These are phyloP conservation scores for Fonsecaea erecta DNA, from an alignment of 2,329 filamentous ascomycete genomes.

Conservation along the genomic window DNA sequence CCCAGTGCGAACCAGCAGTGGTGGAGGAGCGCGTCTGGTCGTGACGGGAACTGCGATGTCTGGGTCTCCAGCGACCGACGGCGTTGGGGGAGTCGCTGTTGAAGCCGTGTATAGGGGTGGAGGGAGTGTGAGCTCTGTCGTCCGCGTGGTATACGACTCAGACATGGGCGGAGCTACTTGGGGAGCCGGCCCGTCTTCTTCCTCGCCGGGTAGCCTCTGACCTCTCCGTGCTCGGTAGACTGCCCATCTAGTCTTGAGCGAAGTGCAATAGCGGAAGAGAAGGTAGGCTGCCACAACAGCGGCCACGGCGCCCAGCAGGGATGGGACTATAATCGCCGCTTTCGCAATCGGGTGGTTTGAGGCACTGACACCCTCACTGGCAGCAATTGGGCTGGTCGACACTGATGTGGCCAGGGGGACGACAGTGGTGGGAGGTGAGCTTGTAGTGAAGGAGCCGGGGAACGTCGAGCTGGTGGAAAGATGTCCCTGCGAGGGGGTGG, in stretches of 20 bases:
- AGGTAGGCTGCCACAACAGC: constrained; percentile 12
- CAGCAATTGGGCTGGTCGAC: neutral
- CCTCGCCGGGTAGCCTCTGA: constrained; percentile 11
- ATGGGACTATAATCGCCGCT: constrained; percentile 14
- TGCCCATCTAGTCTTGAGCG: constrained; percentile 6
- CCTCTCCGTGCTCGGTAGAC: constrained; percentile 5
- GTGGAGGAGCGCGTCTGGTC: constrained; percentile 5
- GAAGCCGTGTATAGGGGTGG: neutral
- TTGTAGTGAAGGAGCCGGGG: neutral
- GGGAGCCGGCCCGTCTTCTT: constrained; percentile 7
- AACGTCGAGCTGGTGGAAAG: neutral
- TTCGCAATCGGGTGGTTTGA: neutral
- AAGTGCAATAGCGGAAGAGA: constrained; percentile 20
- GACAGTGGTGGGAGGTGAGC: neutral
- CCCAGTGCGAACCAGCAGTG: constrained; percentile 1
- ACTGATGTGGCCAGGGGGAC: neutral
- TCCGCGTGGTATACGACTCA: constrained; percentile 9
- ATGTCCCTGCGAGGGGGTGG: neutral
- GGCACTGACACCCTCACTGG: neutral
- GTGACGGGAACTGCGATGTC: neutral
- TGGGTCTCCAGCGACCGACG: neutral
- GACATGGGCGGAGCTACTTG: neutral
- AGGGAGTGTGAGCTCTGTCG: neutral
- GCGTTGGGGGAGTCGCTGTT: too few species aligned
- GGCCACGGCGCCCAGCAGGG: constrained; percentile 18